Conservation (phyloP, 805 yeast genomes). For the Candida vaughaniae region DNA sequence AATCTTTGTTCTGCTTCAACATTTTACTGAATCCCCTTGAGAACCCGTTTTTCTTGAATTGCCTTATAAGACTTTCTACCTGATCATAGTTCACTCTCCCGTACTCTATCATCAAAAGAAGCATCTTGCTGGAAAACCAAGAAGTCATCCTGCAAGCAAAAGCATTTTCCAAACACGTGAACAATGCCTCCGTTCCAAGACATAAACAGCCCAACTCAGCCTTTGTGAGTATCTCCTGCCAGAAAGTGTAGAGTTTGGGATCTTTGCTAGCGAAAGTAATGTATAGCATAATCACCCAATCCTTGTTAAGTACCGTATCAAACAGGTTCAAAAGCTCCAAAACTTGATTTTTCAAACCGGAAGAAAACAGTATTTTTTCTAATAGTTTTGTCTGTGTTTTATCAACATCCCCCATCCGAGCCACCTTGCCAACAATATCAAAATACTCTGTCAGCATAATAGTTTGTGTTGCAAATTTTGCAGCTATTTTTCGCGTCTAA, state of each 20-base stretch:
- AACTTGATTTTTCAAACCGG: too few species aligned
- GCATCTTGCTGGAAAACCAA: conserved; percentile 5
- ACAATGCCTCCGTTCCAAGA: background rate
- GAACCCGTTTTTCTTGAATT: background rate
- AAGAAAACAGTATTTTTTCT: too few species aligned
- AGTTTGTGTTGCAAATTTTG: too few species aligned
- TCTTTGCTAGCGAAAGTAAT: conserved; percentile 1
- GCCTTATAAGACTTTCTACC: background rate
- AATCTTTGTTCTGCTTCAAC: conserved; percentile 6
- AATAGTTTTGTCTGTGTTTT: too few species aligned
- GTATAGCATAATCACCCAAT: conserved; percentile 5
- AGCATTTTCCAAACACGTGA: background rate
- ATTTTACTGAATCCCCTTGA: background rate
- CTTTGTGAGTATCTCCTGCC: conserved; percentile 4
- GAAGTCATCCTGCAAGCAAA: conserved; percentile 1
- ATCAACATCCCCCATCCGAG: too few species aligned
- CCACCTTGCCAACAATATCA: too few species aligned
- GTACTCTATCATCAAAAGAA: background rate
- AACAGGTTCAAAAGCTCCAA: background rate
- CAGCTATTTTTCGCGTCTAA: too few species aligned
- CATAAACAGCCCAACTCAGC: too few species aligned
- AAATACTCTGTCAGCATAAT: too few species aligned
- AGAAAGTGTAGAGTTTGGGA: conserved; percentile 2
- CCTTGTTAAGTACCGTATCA: conserved; percentile 2
- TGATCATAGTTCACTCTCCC: background rate